Base-by-base conservation (phyloP, 495 filamentous ascomycete species). In the Podospora sp. region DNA sequence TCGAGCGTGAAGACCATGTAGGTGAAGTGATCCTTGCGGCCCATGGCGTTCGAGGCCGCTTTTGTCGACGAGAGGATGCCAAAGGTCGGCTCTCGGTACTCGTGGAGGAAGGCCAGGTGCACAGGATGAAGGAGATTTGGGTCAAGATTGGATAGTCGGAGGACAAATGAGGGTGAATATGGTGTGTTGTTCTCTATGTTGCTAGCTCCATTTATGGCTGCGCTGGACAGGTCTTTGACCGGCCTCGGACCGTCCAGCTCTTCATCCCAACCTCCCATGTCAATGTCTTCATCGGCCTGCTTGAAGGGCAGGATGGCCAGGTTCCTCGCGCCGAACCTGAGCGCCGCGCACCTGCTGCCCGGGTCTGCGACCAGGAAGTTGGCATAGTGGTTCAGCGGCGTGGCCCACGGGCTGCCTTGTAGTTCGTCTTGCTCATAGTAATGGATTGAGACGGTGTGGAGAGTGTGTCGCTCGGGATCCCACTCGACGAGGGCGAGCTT, bases 81-180 rank as follows among this genome's bases (percentile, higher is more conserved):
- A 79, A 99, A 97, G 1, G 95, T 97, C 26, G 95, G 95, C 78
- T 97, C 95, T 66, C 95, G 89, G 77, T 98, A 99, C 80, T 97
- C 94, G 81, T 97, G 87, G 66, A 99, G 84, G 77, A 99, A 99
- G 49, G 91, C 88, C 71, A 99, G 85, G 71, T 95, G 92, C 75
- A 97, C 89, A 51, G 94, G 92, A 78, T 97, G 90, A 58, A 91
- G 85, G 66, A 98, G 84, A 65, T 85, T 88, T 70, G 93, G 91
- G 72, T 99, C 94, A 76, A 99, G 84, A 70, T 90, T 86, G 62
- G 92, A 90, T 75, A 97, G 81, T 60, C 92, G 89, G 65, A 97
- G 82, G 66, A 96, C 92, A 81, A 97, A 97, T 63, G 93, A 97
- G n/a, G 93, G 84, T 68, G 87, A 83, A 83, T 95, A 96, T 35